Evolutionary conservation across 257 asterid species (phyloP).

Genomic region (Solanum pennellii): DNA sequence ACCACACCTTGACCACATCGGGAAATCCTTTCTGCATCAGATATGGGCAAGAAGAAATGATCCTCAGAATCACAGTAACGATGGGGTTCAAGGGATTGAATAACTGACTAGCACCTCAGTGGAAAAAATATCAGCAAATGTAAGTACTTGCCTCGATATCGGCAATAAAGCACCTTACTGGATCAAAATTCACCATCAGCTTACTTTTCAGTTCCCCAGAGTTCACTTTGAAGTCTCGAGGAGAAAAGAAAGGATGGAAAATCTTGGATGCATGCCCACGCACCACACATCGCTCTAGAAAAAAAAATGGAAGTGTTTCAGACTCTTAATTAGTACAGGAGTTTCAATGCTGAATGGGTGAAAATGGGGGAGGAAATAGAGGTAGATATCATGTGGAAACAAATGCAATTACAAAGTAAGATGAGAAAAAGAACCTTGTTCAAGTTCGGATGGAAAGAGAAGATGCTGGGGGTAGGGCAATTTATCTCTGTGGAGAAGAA

Average conservation of each 20-base stretch:
- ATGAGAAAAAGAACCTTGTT: conserved; percentile 37
- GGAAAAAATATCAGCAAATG: neutral
- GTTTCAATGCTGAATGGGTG: neutral
- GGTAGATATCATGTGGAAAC: neutral
- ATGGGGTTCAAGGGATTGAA: neutral
- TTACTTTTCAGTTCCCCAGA: conserved; percentile 42
- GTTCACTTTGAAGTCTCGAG: conserved; percentile 34
- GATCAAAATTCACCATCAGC: conserved; percentile 91
- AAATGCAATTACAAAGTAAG: neutral
- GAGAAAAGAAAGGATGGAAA: conserved; percentile 60
- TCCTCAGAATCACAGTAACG: neutral
- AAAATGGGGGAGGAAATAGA: neutral
- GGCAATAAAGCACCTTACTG: conserved; percentile 45
- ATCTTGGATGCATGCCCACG: conserved; percentile 59
- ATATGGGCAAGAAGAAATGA: neutral
- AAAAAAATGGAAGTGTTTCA: neutral
- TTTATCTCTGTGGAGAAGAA: conserved; percentile 83
- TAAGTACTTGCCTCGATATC: conserved; percentile 64
- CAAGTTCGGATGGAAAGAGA: conserved; percentile 77
- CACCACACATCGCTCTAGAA: conserved; percentile 48
- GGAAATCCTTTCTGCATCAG: conserved; percentile 58
- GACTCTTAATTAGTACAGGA: neutral
- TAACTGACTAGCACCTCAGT: neutral
- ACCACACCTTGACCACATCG: conserved; percentile 74
- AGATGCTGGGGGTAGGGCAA: conserved; percentile 73